Evolutionary conservation across 192 early-diverging fungal species (phyloP).

Genomic region (Dissophora ornata): DNA sequence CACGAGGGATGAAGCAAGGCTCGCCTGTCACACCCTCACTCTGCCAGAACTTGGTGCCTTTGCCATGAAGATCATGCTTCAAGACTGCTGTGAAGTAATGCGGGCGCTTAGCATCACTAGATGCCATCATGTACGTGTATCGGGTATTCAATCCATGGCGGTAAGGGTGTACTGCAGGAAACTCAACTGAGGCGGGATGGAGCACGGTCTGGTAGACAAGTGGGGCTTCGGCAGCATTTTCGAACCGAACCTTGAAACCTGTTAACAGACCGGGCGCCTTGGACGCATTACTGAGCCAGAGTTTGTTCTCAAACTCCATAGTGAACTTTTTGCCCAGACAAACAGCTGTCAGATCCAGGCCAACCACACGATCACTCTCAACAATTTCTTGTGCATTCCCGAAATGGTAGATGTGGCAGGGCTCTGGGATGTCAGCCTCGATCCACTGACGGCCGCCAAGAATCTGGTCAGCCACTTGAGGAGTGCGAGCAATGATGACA

Average conservation of each 20-base stretch:
- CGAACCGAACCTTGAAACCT: slow-evolving; percentile 34
- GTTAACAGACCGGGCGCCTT: slow-evolving; percentile 44
- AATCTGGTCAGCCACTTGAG: slow-evolving; percentile 22
- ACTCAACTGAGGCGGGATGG: slow-evolving; percentile 49
- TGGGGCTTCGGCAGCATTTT: slow-evolving; percentile 1
- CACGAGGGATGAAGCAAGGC: slow-evolving; percentile 47
- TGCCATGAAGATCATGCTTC: slow-evolving; percentile 43
- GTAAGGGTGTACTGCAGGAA: slow-evolving; percentile 45
- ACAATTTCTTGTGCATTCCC: slow-evolving; percentile 43
- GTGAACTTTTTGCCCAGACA: slow-evolving; percentile 50
- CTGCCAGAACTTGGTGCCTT: slow-evolving; percentile 44
- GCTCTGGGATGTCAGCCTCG: slow-evolving; percentile 49
- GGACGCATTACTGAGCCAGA: slow-evolving; percentile 50
- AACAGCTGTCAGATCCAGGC: slow-evolving; percentile 46
- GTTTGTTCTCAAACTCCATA: slow-evolving; percentile 54
- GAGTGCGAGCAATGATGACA: slow-evolving; percentile 50
- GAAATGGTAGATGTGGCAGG: slow-evolving; percentile 53
- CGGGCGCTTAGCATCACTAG: slow-evolving; percentile 51
- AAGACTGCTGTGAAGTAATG: slow-evolving; percentile 49
- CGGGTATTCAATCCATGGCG: slow-evolving; percentile 44
- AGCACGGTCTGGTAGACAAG: slow-evolving; percentile 27
- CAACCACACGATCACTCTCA: slow-evolving; percentile 23
- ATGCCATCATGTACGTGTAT: slow-evolving; percentile 52
- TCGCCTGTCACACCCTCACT: slow-evolving; percentile 49
- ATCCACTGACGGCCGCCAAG: slow-evolving; percentile 47